Evolutionary conservation across 352 stramenopile genomes (phyloP).

Genomic region (Pythium dissotocum): DNA sequence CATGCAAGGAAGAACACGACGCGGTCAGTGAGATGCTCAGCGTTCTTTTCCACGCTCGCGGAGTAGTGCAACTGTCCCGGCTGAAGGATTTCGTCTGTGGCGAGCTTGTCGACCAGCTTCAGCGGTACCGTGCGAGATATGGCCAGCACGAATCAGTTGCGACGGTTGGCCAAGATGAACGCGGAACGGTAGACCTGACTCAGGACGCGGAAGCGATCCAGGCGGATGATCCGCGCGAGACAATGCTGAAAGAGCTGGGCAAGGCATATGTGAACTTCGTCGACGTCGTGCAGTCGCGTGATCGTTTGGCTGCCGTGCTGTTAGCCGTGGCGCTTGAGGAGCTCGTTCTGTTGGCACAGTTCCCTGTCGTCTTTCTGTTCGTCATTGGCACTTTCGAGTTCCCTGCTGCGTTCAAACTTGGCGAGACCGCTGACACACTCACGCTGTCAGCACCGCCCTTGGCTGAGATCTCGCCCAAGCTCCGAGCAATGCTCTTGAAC

Average conservation of each 20-base stretch:
- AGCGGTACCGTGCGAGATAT: neutral
- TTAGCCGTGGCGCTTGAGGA: conserved; percentile 11
- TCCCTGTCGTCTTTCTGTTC: conserved; percentile 44
- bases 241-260: conserved; percentile 53
- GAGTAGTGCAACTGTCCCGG: conserved; percentile 33
- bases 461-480: neutral
- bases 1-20: conserved; percentile 84
- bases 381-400: conserved; percentile 17
- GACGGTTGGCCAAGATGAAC: neutral
- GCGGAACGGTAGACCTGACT: neutral
- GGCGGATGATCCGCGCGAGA: neutral
- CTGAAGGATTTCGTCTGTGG: conserved; percentile 12
- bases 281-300: conserved; percentile 45
- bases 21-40: conserved; percentile 77
- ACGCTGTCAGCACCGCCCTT: neutral
- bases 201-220: neutral
- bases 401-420: conserved; percentile 4
- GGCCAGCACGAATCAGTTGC: neutral
- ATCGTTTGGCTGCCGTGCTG: conserved; percentile 34
- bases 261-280: conserved; percentile 67
- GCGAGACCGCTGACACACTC: neutral
- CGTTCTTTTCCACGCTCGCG: conserved; percentile 45
- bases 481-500: conserved; percentile 26
- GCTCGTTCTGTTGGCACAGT: conserved; percentile 37
- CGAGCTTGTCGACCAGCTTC: conserved; percentile 16